phyloP scores from a whole-genome alignment of 805 yeast genomes.

The Clavispora asparagi region DNA sequence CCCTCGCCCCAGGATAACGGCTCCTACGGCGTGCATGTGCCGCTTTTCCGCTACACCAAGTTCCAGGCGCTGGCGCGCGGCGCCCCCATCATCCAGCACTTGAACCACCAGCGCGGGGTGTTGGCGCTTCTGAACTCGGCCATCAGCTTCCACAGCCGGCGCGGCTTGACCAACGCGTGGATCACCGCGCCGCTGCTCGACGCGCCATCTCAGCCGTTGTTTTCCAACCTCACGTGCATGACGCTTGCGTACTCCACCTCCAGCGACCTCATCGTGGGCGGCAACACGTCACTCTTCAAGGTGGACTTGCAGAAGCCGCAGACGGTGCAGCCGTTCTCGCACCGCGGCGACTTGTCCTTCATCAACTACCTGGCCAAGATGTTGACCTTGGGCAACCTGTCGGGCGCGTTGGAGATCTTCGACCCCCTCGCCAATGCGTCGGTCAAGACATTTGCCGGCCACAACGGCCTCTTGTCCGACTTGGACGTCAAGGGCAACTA shows the following conservation, averaged over 20 bases:
- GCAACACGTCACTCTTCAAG: slow-evolving; percentile 22
- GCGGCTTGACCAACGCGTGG: slow-evolving; percentile 24
- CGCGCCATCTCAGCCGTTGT: slow-evolving; percentile 8
- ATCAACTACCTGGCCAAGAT: slow-evolving; percentile 45
- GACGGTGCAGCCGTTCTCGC: slow-evolving; percentile 23
- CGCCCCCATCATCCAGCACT: slow-evolving; percentile 24
- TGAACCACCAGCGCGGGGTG: slow-evolving; percentile 29
- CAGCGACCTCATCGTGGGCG: slow-evolving; percentile 27
- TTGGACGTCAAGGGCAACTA: slow-evolving; percentile 62
- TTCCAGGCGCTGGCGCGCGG: slow-evolving; percentile 21
- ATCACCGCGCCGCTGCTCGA: slow-evolving; percentile 8
- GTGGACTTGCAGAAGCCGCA: slow-evolving; percentile 31
- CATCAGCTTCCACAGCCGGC: slow-evolving; percentile 30
- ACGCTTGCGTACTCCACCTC: slow-evolving; percentile 25
- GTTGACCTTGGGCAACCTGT: slow-evolving; percentile 51
- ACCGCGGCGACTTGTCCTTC: slow-evolving; percentile 40
- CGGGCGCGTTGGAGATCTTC: slow-evolving; percentile 60
- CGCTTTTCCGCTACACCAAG: slow-evolving; percentile 33
- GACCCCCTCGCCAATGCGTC: slow-evolving; percentile 49
- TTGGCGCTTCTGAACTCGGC: slow-evolving; percentile 27
- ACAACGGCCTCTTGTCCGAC: slow-evolving; percentile 57
- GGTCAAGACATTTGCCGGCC: slow-evolving; percentile 53
- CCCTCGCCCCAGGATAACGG: slow-evolving; percentile 15
- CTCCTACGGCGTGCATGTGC: slow-evolving; percentile 10
- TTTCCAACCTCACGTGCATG: slow-evolving; percentile 26